Base-by-base conservation (phyloP, 257 asterid genomes). In the Eucommia ulmoides region DNA sequence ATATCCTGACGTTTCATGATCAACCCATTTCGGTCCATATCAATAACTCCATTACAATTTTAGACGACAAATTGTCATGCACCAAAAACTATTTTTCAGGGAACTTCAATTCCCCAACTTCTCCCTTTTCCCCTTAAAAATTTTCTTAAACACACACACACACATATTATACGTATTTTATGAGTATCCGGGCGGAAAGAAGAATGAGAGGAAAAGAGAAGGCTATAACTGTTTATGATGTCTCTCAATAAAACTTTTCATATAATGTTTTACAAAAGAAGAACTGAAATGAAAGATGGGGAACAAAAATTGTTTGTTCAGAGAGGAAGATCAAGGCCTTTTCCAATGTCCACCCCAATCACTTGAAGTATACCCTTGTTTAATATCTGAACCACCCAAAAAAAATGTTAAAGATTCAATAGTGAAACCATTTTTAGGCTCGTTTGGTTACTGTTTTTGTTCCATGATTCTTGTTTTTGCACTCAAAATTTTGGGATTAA, bases 281-380 rank as follows among this genome's bases (percentile, higher is more conserved):
- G 5, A 5, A 38, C 0, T 0, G 15, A 0, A 38, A 0, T 38
- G 8, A 16, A 38, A 7, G 15, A 7, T 1, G n/a, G 45, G n/a
- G 17, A 15, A 38, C 0, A 3, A 1, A 0, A 19, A 0, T 8
- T 38, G 24, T 19, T 44, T 51, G 16, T 45, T 80, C 73, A 89
- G 21, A 85, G 91, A 42, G 98, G 96, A 62, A 89, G 50, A 67
- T 89, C 87, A 22, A 89, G 98, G 19, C 98, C 96, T 78, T 89
- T 85, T 19, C 98, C 96, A 25, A 89, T 50, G 0, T 89, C 96
- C 52, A 89, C 75, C 3, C 98, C 98, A 17, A 85, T 71, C 18
- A 82, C 24, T 73, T 89, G 65, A 53, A 89, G 94, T 55, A 89
- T 64, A 26, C 98, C 94, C 63, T 74, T 82, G 65, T 82, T 71